phyloP scores from a whole-genome alignment of 257 asterid genomes.

The Gardenia jasminoides region DNA sequence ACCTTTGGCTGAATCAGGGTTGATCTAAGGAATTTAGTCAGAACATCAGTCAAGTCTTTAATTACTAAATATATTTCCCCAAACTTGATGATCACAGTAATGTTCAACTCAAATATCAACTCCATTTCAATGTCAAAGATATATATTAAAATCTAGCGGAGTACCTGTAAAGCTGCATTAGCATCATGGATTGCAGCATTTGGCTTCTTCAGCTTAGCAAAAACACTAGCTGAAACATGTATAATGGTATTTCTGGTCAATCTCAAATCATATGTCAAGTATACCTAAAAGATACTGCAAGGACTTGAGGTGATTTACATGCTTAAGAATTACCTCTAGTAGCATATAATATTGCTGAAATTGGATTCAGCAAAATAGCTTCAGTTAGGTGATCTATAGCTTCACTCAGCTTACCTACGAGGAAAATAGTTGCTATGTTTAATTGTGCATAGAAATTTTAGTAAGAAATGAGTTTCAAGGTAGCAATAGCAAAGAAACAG shows the following conservation, averaged over 20 bases:
- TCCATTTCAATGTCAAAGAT: constrained; percentile 6
- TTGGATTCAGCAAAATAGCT: constrained; percentile 64
- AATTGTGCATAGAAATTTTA: constrained; percentile 6
- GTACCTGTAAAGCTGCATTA: constrained; percentile 72
- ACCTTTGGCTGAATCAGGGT: constrained; percentile 81
- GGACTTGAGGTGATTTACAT: constrained; percentile 1
- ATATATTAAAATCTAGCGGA: constrained; percentile 5
- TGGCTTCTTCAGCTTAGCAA: constrained; percentile 63
- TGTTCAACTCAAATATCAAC: neutral
- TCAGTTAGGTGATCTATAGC: constrained; percentile 57
- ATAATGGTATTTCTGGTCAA: constrained; percentile 11
- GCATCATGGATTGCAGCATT: constrained; percentile 84
- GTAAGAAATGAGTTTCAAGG: neutral
- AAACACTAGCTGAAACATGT: constrained; percentile 48
- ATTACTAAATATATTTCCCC: neutral
- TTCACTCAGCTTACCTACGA: constrained; percentile 56
- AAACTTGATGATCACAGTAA: neutral
- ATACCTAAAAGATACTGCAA: neutral
- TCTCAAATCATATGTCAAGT: neutral
- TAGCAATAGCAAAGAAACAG: constrained; percentile 6
- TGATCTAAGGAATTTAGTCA: constrained; percentile 43
- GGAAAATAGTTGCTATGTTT: constrained; percentile 1
- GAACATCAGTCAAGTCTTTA: constrained; percentile 12
- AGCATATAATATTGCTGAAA: constrained; percentile 60
- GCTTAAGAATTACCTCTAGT: constrained; percentile 48